Percentiles rank a stretch among this genome's conserved stretches.
These are phyloP conservation scores for Mixia osmundae DNA, from an alignment of 1,284 basidiomycete species.

Conservation along the genomic window DNA sequence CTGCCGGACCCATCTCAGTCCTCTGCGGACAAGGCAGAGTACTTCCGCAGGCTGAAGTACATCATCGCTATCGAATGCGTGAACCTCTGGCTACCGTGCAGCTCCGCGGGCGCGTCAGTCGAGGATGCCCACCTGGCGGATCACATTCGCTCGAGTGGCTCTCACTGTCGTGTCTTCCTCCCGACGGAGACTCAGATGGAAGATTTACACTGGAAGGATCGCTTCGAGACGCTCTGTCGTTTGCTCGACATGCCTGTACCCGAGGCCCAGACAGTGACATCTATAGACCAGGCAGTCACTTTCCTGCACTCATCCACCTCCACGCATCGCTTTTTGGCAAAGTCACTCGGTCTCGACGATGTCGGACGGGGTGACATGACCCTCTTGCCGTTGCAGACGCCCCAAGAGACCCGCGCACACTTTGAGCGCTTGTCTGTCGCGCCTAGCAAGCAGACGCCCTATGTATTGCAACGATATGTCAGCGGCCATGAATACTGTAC, in stretches of 20 bases:
- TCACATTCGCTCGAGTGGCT: constrained; percentile 18
- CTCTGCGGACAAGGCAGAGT: constrained; percentile 9
- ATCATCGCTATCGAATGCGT: constrained; percentile 20
- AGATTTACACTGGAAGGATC: constrained; percentile 24
- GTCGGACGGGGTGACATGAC: constrained; percentile 25
- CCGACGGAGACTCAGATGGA: constrained; percentile 23
- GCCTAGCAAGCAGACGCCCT: constrained; percentile 18
- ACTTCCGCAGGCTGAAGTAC: constrained; percentile 18
- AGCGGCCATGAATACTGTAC: constrained; percentile 24
- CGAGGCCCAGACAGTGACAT: constrained; percentile 19
- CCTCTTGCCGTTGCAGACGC: constrained; percentile 19
- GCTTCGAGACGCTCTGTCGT: constrained; percentile 21
- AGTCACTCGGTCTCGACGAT: constrained; percentile 20
- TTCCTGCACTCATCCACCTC: constrained; percentile 14
- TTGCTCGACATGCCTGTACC: constrained; percentile 21
- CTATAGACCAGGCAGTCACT: constrained; percentile 20
- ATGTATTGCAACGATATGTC: constrained; percentile 20
- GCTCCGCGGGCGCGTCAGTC: constrained; percentile 23
- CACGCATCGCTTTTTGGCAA: constrained; percentile 5
- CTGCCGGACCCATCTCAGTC: constrained; percentile 13
- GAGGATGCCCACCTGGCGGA: constrained; percentile 23
- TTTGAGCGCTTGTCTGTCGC: constrained; percentile 15
- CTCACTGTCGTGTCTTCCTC: constrained; percentile 21
- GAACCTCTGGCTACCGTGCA: constrained; percentile 24
- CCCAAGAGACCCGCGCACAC: constrained; percentile 13